These are phyloP conservation scores for Arthrobotrys conoides DNA, from an alignment of 2,329 filamentous ascomycete species.

Conservation along the genomic window DNA sequence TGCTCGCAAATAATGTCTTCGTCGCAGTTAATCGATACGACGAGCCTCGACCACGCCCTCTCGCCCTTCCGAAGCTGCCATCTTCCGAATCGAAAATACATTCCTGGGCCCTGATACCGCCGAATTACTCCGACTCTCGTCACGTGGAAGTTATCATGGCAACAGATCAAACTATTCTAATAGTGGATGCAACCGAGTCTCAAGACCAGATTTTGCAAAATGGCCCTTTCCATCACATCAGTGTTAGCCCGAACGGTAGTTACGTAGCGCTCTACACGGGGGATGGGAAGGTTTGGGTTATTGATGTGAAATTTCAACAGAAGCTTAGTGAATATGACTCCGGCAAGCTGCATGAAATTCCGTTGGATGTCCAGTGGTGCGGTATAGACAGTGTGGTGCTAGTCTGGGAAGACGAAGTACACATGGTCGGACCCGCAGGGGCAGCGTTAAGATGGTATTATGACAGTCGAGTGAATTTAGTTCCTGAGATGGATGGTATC, in stretches of 20 bases:
- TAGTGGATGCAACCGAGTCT: conserved; percentile 88
- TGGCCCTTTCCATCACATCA: conserved; percentile 91
- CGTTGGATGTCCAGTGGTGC: conserved; percentile 94
- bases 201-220: conserved; percentile 93
- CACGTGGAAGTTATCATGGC: conserved; percentile 94
- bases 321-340: conserved; percentile 93
- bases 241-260: conserved; percentile 89
- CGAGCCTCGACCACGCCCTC: conserved; percentile 86
- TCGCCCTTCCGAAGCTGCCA: conserved; percentile 74
- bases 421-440: conserved; percentile 88
- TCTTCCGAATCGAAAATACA: conserved; percentile 78
- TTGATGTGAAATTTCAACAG: conserved; percentile 94
- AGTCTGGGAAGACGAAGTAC: conserved; percentile 98
- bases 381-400: conserved; percentile 93
- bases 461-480: conserved; percentile 88
- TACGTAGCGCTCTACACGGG: conserved; percentile 89
- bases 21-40: conserved; percentile 89
- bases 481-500: conserved; percentile 91
- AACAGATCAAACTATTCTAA: conserved; percentile 84
- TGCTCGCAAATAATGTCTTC: conserved; percentile 88
- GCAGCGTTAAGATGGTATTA: conserved; percentile 86
- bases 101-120: conserved; percentile 90
- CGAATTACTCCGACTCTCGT: conserved; percentile 87
- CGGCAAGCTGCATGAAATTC: conserved; percentile 79
- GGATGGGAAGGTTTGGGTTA: conserved; percentile 88